Evolutionary conservation across 306 rosid species (phyloP).

Genomic region (Pyrus communis): DNA sequence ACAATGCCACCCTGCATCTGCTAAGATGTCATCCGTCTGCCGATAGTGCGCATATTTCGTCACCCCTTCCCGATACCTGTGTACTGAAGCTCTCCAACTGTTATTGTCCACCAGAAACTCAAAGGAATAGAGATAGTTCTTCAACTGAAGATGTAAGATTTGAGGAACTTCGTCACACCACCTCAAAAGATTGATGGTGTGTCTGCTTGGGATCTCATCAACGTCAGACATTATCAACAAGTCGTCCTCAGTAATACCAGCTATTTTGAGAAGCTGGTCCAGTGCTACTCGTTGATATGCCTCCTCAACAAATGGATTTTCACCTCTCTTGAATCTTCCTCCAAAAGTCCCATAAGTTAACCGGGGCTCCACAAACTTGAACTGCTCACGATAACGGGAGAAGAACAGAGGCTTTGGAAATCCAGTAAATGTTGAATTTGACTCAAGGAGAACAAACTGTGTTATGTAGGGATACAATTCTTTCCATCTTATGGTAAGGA

Average conservation of each 20-base stretch:
- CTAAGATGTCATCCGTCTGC: conserved; percentile 78
- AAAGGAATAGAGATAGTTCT: conserved; percentile 83
- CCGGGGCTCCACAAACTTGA: conserved; percentile 72
- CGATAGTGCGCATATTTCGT: conserved; percentile 90
- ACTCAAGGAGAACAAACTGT: conserved; percentile 88
- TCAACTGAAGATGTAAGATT: conserved; percentile 79
- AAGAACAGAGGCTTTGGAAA: conserved; percentile 65
- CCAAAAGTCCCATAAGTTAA: conserved; percentile 73
- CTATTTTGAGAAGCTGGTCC: conserved; percentile 80
- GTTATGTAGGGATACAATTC: conserved; percentile 84
- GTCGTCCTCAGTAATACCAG: conserved; percentile 89
- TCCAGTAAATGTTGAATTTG: conserved; percentile 92
- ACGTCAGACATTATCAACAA: conserved; percentile 97
- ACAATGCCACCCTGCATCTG: conserved; percentile 99
- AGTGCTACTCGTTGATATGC: conserved; percentile 91
- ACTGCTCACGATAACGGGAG: conserved; percentile 43
- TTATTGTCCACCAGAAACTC: conserved; percentile 81
- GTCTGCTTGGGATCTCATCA: conserved; percentile 97
- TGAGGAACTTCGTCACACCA: conserved; percentile 90
- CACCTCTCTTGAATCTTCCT: conserved; percentile 80
- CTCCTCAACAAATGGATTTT: conserved; percentile 97
- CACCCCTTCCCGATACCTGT: conserved; percentile 59
- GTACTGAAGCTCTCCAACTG: conserved; percentile 97
- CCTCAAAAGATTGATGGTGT: conserved; percentile 86
- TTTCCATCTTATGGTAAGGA: conserved; percentile 82